Evolutionary conservation across 371 early-diverging fungal species (phyloP), one percentile per base, ranked within the genome.

Genomic region (Apophysomyces elegans): DNA sequence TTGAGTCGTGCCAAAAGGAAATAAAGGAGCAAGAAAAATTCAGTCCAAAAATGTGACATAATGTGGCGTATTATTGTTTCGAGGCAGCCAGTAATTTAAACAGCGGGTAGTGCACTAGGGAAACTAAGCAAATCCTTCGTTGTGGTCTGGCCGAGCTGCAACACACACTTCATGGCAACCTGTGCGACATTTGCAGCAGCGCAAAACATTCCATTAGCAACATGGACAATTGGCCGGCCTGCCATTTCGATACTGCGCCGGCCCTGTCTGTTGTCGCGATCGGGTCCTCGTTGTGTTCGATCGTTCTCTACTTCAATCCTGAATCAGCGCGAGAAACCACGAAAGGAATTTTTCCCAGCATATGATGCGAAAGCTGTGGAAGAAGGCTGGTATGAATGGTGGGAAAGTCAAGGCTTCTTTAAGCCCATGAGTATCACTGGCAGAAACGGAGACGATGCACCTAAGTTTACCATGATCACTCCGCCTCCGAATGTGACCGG

Each of bases 401-500:
- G 90, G 90, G 80, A 86, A 50, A 59, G 74, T 0, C 81, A 86
- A 73, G 89, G 90, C 60, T 71, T 69, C 14, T 72, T 71, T 61
- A 68, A 32, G 56, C 63, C 78, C 4, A 67, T 67, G 9, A 74
- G 72, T 41, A 32, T 46, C 46, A 21, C 56, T 56, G 21, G 32
- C 14, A 43, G 9, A 18, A 39, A 12, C 14, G 60, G 61, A 58
- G 14, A 72, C 45, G 12, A 64, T 58, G 21, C 72, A 21, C 54
- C 54, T 21, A 9, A 32, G 4, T 89, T 87, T 65, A 84, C 85
- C 4, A 95, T 99, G 83, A 77, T 93, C 4, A 89, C 96, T 7
- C 99, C 99, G 8, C 99, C 99, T 11, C 99, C 99, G 32, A 99
- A 99, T 75, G 95, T 99, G 36, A 99, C 99, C 0, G 99, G 99